Evolutionary conservation across 2,329 filamentous ascomycete species (phyloP), one percentile per base, ranked within the genome.

Genomic region (Orbilia blumenaviensis): DNA sequence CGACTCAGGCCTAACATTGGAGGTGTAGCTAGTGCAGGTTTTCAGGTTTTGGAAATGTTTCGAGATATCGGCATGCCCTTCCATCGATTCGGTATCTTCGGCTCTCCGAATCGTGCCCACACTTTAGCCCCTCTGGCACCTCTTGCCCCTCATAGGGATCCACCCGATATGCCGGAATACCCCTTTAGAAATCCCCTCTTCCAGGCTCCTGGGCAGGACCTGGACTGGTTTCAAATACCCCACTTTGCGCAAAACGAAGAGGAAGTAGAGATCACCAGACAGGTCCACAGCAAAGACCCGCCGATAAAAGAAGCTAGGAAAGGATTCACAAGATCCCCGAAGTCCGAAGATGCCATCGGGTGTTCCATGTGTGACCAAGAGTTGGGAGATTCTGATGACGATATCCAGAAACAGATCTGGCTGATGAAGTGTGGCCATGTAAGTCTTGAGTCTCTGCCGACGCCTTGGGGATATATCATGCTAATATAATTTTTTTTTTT

Each of bases 341-440:
- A 85, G 41, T 90, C 92, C 36, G 89, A 92, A 14, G 87, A 91
- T 38, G 85, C 91, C 0, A 86, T 94, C 1, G 86, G 97, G 0
- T 99, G 95, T 81, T 92, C 94, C 0, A 92, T 92, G 72, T 99
- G 95, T 80, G 90, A 91, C 16, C 87, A 92, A 72, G 94, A 98
- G 83, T 84, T 99, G 14, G 91, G 92, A 4, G 91, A 93, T 12
- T 89, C 89, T 0, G 81, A 82, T 44, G 80, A 86, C 66, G 85
- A 86, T 21, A 85, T 87, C 27, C 81, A 96, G 83, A 90, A 92
- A 81, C 91, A 97, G 80, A 94, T 98, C 77, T 98, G 94, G 93
- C 91, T 95, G 0, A 87, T 95, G 36, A 97, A 87, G 61, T 99
- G 95, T 82, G 95, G 95, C 78, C 95, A 99, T 84, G 95, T 98